Percentiles rank a stretch among this genome's conserved stretches.
phyloP scores from a whole-genome alignment of 768 basidiomycete species.

The Termitomyces eurrhizus region DNA sequence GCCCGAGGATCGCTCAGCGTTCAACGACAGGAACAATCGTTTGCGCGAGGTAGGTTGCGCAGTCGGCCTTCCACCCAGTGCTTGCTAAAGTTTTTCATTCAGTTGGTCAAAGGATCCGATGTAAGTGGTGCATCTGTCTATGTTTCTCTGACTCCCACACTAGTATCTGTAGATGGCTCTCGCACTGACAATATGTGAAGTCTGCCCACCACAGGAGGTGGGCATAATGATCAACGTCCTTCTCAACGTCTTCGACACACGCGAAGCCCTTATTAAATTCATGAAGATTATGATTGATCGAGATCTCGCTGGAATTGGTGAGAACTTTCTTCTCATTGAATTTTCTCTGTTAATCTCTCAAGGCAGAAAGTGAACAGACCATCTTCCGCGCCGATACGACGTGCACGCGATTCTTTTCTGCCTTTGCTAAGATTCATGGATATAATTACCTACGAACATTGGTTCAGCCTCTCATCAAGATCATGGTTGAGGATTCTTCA shows the following conservation, averaged over 20 bases:
- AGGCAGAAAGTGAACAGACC: constrained; percentile 70
- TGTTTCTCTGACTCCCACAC: constrained; percentile 2
- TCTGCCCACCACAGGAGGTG: constrained; percentile 73
- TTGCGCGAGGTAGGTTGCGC: constrained; percentile 51
- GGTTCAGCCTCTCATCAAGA: constrained; percentile 71
- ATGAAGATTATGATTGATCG: constrained; percentile 83
- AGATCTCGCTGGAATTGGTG: constrained; percentile 78
- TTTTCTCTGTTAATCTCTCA: constrained; percentile 3
- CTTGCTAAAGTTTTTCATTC: not conserved
- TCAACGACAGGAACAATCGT: constrained; percentile 45
- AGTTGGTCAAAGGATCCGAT: constrained; percentile 75
- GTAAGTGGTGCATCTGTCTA: constrained; percentile 34
- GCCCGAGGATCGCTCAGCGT: constrained; percentile 46
- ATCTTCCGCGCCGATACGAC: constrained; percentile 88
- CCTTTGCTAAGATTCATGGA: constrained; percentile 86
- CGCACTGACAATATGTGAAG: constrained; percentile 84
- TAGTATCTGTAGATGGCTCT: constrained; percentile 56
- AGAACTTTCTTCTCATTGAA: constrained; percentile 6
- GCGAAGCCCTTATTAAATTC: constrained; percentile 64
- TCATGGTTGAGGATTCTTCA: constrained; percentile 66
- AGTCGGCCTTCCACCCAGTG: not conserved
- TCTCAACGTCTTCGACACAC: constrained; percentile 82
- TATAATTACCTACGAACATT: constrained; percentile 87
- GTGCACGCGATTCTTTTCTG: constrained; percentile 81
- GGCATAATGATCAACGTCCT: constrained; percentile 84